Evolutionary conservation across 305 asterid species (phyloP), one percentile per base, ranked within the genome.

Genomic region (Ilex paraguariensis): DNA sequence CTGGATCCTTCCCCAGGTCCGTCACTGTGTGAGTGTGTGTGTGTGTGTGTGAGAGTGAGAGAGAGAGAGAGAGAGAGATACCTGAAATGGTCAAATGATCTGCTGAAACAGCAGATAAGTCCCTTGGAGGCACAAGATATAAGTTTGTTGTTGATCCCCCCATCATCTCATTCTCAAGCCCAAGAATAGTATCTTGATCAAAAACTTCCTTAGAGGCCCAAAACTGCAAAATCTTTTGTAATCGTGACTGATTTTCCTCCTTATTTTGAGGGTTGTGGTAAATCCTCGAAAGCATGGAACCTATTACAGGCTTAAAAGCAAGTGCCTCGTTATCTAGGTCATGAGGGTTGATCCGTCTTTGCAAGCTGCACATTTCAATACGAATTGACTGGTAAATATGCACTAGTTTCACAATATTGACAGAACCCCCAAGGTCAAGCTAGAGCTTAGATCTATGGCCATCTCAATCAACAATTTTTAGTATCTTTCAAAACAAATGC

Each of bases 171-270:
- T 74, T 84, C 77, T 87, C 96, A 70, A 89, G 75, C 54, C 70
- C 80, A 64, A 50, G 81, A 66, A 92, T 82, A 8, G 97, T 89
- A 58, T 92, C 96, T 66, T 82, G 95, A 76, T 92, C 97, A 61
- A 70, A 92, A 40, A 92, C 97, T 70, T 89, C 98, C 79, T 92
- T 92, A 40, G 97, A 81, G 55, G 93, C 96, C 98, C 98, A 92
- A 70, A 92, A 92, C 68, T 89, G 97, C 62, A 92, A 57, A 66
- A 92, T 92, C 67, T 92, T 89, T 77, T 83, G 89, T 70, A 92
- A 84, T 14, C 96, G 97, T 3, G 90, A 81, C 82, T 92, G 98
- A 70, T 92, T 89, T 79, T 92, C 98, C 59, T 92, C 98, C 83
- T 81, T 87, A 83, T 89, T 87, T 49, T 82, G 88, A 33, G 83